phyloP scores from a whole-genome alignment of 257 asterid species.

The Solanum medicagineum region DNA sequence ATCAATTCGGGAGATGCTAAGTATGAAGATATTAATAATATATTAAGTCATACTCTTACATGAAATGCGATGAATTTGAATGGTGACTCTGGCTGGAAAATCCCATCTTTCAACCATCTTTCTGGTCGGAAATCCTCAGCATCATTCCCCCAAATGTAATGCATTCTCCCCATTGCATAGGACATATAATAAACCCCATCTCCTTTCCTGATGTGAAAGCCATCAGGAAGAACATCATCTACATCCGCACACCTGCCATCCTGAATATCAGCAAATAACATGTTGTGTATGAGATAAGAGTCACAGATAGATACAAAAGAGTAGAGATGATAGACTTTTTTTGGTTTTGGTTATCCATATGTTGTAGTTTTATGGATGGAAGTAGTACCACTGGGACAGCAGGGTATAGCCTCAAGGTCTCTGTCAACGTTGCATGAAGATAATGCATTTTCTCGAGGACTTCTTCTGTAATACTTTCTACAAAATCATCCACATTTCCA shows the following conservation, averaged over 20 bases:
- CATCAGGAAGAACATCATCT: conserved; percentile 71
- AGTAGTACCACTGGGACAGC: conserved; percentile 55
- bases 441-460: conserved; percentile 58
- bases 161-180: conserved; percentile 73
- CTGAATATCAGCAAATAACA: conserved; percentile 10
- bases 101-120: conserved; percentile 59
- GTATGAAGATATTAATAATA: not conserved
- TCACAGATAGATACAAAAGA: not conserved
- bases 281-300: not conserved
- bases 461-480: conserved; percentile 35
- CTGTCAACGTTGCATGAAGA: conserved; percentile 59
- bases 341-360: not conserved
- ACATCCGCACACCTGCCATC: conserved; percentile 61
- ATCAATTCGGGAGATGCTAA: not conserved
- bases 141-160: conserved; percentile 56
- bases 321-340: not conserved
- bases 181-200: conserved; percentile 49
- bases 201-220: conserved; percentile 45
- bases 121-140: conserved; percentile 54
- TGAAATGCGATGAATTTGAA: conserved; percentile 65
- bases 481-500: conserved; percentile 16
- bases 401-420: conserved; percentile 70
- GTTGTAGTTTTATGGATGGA: not conserved
- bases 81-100: conserved; percentile 54
- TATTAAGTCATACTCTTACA: conserved; percentile 14